Evolutionary conservation across 1,139 yeast species (phyloP), one percentile per base, ranked within the genome.

Genomic region (Hansenula sp.): DNA sequence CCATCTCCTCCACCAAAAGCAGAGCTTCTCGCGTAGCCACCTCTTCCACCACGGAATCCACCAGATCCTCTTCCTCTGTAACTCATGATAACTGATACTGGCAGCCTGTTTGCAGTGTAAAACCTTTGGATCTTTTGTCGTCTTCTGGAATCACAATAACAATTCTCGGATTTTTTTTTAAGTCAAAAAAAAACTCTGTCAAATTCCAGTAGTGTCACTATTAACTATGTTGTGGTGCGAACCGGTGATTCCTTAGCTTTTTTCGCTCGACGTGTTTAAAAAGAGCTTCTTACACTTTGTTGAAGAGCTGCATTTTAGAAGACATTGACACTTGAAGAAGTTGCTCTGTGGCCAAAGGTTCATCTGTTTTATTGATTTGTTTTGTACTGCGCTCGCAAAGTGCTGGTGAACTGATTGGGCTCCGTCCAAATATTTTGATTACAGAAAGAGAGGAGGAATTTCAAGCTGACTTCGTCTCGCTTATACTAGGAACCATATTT

Each of bases 41-140:
- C 48, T 16, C 52, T 44, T 13, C 33, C 33, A 19, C 36, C 31
- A 9, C 30, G 30, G 13, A 25, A 18, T 10, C 28, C 28, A 11
- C 28, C 28, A n/a, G 36, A 17, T 11, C 41, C 41, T 33, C 41
- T 39, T 42, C 44, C 76, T 55, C 73, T 58, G 43, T 76, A 73
- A 37, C 28, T 36, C 41, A 38, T 41, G 8, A 13, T 28, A 3
- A 9, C 33, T 12, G 5, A 10, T 21, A 13, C 25, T 21, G 9
- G 9, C 9, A n/a, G n/a, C n/a, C n/a, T n/a, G n/a, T n/a, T n/a
- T n/a, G n/a, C n/a, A n/a, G 8, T 21, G 9, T 5, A 21, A 21
- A 5, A 21, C 25, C 25, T 21, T 21, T 21, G 25, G 25, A 21
- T 21, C 25, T 21, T 21, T 21, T 5, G 25, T 21, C 25, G 25